These are phyloP conservation scores for Talaromyces funiculosus DNA, from an alignment of 2,329 filamentous ascomycete genomes.

Conservation along the genomic window DNA sequence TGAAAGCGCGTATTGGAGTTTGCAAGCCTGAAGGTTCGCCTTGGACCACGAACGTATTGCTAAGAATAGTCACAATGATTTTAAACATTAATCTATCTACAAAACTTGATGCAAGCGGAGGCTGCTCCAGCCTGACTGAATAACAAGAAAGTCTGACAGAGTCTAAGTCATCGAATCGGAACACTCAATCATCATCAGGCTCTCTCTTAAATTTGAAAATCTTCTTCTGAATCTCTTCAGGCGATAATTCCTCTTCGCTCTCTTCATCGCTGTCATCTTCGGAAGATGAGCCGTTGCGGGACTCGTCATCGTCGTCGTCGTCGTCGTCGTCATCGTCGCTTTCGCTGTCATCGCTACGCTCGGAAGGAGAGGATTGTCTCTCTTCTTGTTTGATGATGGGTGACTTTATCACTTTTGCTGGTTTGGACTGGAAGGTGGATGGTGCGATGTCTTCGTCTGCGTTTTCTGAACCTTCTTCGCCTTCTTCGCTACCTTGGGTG, in stretches of 20 bases:
- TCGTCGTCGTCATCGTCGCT: background rate
- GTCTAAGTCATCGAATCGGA: background rate
- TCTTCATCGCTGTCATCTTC: background rate
- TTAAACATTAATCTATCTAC: no score
- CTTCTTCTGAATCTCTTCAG: background rate
- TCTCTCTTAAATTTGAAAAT: constrained; percentile 4
- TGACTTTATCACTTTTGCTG: background rate
- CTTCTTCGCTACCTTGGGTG: background rate
- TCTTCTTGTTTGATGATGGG: background rate
- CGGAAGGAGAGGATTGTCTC: background rate
- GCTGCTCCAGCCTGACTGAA: no score
- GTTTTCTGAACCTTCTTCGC: background rate
- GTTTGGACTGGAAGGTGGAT: background rate
- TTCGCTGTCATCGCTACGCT: constrained; percentile 14
- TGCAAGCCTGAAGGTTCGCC: no score
- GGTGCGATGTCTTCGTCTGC: background rate
- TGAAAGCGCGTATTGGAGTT: no score
- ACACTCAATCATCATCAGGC: background rate
- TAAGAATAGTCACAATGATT: no score
- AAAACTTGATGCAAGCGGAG: no score
- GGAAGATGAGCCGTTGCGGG: background rate
- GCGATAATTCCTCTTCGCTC: background rate
- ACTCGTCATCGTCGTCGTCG: background rate
- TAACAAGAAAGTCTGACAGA: background rate
- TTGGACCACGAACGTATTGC: no score